Conservation (phyloP, 1,139 yeast genomes). For the Suhomyces choctaworum region DNA sequence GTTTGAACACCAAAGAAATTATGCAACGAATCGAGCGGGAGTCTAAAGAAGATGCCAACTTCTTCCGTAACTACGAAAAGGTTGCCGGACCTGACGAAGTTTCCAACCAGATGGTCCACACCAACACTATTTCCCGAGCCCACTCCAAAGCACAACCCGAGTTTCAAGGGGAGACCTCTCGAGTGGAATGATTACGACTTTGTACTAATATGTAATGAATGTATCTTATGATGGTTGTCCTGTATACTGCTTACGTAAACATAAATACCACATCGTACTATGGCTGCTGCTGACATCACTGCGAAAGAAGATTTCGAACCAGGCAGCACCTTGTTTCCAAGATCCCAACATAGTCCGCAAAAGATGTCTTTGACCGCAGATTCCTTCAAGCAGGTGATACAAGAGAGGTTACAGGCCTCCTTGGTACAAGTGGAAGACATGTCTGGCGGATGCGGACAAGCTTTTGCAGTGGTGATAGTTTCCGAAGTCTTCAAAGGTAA, state of each 20-base stretch:
- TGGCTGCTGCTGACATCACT: too few species aligned
- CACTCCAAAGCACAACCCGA: conserved; percentile 34
- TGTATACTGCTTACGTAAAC: conserved; percentile 1
- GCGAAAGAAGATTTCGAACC: background rate
- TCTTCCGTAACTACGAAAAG: conserved; percentile 28
- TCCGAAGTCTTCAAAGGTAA: conserved; percentile 71
- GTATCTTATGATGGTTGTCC: conserved; percentile 1
- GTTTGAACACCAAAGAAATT: conserved; percentile 39
- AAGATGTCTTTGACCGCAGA: conserved; percentile 49
- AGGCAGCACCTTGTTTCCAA: too few species aligned
- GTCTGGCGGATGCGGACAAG: conserved; percentile 89
- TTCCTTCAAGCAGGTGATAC: conserved; percentile 45
- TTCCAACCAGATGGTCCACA: conserved; percentile 32
- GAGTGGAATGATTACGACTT: conserved; percentile 11
- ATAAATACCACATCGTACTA: too few species aligned
- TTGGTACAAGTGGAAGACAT: conserved; percentile 67
- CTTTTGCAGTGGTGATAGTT: conserved; percentile 83
- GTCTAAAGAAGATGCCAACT: conserved; percentile 32
- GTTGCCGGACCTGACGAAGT: conserved; percentile 19
- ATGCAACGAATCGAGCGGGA: conserved; percentile 34
- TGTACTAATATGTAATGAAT: conserved; percentile 7
- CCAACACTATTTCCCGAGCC: conserved; percentile 38
- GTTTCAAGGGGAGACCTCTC: conserved; percentile 30
- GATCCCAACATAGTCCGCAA: too few species aligned
- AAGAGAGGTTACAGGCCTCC: conserved; percentile 50